Percentiles rank a stretch among this genome's conserved stretches.
Conservation (phyloP, 352 stramenopile species). For the Pythium sukuiense region DNA sequence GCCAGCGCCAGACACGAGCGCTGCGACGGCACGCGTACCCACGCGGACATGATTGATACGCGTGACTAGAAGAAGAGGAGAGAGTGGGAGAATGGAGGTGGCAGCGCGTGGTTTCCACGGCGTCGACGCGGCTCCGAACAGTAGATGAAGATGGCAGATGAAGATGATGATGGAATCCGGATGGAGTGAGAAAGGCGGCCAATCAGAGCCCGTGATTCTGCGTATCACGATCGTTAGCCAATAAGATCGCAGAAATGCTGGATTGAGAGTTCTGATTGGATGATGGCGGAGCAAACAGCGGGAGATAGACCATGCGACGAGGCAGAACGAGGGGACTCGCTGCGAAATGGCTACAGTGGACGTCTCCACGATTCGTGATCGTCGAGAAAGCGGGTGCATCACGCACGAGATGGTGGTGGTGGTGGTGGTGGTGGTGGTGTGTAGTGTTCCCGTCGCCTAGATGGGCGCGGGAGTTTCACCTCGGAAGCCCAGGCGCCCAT, state of each 20-base stretch:
- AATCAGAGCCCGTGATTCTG: not conserved
- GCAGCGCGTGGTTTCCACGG: not conserved
- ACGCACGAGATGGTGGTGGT: too few species aligned
- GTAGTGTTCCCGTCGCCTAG: too few species aligned
- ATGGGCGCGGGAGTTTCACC: too few species aligned
- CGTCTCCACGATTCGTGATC: too few species aligned
- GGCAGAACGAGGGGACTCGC: not conserved
- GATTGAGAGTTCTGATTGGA: not conserved
- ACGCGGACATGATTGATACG: not conserved
- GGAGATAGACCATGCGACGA: constrained; percentile 2
- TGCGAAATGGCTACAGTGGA: not conserved
- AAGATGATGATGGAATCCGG: not conserved
- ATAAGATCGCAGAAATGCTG: not conserved
- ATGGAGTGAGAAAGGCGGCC: not conserved
- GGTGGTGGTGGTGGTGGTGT: too few species aligned
- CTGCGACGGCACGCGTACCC: constrained; percentile 20
- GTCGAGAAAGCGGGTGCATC: too few species aligned
- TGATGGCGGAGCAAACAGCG: not conserved
- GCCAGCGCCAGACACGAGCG: constrained; percentile 44
- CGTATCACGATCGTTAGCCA: not conserved
- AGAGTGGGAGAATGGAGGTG: not conserved
- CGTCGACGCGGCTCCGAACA: not conserved
- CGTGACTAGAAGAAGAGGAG: not conserved
- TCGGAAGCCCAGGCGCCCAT: too few species aligned
- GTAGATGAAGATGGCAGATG: not conserved